Base-by-base conservation (phyloP, 2,329 filamentous ascomycete genomes). In the Xylaria sp. region DNA sequence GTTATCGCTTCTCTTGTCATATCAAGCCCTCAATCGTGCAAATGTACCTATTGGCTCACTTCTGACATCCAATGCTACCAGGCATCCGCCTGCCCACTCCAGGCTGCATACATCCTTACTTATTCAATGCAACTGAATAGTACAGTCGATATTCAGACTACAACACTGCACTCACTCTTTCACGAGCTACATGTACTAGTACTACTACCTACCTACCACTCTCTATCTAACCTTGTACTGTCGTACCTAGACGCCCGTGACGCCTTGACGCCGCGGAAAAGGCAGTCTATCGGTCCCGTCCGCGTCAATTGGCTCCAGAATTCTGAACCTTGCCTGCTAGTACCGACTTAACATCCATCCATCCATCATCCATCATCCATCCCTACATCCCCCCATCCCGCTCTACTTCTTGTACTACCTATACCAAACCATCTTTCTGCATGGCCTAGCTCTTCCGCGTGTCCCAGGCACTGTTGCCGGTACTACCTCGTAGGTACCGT, bases 301-400 rank as follows among this genome's bases (percentile, higher is more conserved):
- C 64, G n/a, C 48, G 31, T 57, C 65, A 70, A 72, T 70, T 72
- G 68, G 65, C 51, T 48, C 62, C 43, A 60, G 48, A 62, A 61
- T 28, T 28, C 1, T 28, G 28, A 59, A 36, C 41, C 52, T 51
- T 49, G 25, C 23, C 56, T 64, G 23, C 43, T 64, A 31, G 5
- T 33, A 31, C 28, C 15, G 15, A 41, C 39, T n/a, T n/a, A n/a
- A 54, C 51, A 36, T 36, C 13, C 23, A 15, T 25, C 28, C 28
- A 28, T 28, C 28, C 3, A 28, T 28, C 28, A 28, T 28, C 28
- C 28, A 28, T 28, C 3, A 28, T 28, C 28, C 28, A 28, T 28
- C 28, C 18, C 12, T 54, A 54, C 51, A 36, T 36, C 13, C 23
- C 4, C 28, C 28, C 28, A 15, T 36, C 49, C 28, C 41, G 10